Evolutionary conservation across 2,329 filamentous ascomycete species (phyloP), one percentile per base, ranked within the genome.

Genomic region (Alternaria tenuissima): DNA sequence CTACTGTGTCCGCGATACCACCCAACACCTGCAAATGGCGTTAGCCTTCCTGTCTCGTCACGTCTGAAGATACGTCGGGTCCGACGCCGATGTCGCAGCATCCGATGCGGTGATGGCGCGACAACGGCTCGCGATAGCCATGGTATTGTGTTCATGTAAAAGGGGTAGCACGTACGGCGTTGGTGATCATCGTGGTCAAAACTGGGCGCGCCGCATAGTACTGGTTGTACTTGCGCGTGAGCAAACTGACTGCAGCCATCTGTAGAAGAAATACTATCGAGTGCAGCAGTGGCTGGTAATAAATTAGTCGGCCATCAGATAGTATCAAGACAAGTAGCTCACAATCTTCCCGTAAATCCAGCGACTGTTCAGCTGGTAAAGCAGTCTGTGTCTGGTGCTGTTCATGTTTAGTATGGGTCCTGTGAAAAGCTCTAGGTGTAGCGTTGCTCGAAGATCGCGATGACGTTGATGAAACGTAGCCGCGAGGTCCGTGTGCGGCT

Each of bases 111-210:
- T 11, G 32, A 12, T 16, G 14, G 46, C 41, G 46, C 48, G 58
- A 28, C n/a, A 52, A 28, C 32, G 54, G 20, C 20, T 48, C 18
- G 44, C 12, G 22, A 46, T 41, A 44, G 18, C 44, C 52, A 32
- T n/a, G 18, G 26, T 28, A 44, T 28, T 14, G 41, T 24, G 14
- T 38, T 34, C 24, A n/a, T n/a, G 38, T 12, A 5, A 52, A 41
- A 26, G 24, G 39, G 39, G n/a, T 51, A 55, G 67, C 55, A 77
- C 86, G 76, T 87, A 91, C 90, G 68, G 95, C 92, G 82, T 99
- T 99, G 78, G 94, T 97, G 76, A 97, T 92, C 94, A 99, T 99
- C 81, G 96, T 99, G 64, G 95, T 99, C 73, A 99, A 87, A 42
- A 99, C 92, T 91, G 76, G 95, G 75, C 92, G 91, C 76, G 93